phyloP scores from a whole-genome alignment of 495 filamentous ascomycete genomes.

The Neurospora sp. region DNA sequence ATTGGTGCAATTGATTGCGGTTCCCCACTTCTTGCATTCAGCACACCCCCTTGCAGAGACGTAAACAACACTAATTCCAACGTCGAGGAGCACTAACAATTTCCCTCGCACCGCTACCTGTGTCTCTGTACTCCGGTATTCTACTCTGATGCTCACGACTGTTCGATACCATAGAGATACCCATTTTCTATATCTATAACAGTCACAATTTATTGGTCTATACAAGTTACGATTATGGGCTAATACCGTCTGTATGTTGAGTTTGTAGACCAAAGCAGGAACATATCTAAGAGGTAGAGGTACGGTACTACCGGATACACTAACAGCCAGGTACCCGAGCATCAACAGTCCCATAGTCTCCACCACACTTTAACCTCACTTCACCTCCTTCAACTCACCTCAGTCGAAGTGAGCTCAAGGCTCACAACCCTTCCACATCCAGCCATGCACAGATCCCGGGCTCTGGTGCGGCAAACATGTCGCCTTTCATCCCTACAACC shows the following conservation, averaged over 20 bases:
- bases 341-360: neutral
- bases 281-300: neutral
- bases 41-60: neutral
- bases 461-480: neutral
- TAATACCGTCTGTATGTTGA: neutral
- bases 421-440: neutral
- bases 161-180: neutral
- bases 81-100: neutral
- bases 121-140: neutral
- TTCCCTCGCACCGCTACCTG: neutral
- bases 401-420: neutral
- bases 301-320: neutral
- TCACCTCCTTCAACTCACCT: neutral
- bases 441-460: neutral
- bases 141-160: neutral
- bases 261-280: neutral
- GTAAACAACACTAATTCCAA: neutral
- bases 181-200: neutral
- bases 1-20: neutral
- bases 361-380: neutral
- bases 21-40: neutral
- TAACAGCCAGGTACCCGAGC: neutral
- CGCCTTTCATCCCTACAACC: neutral
- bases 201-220: neutral
- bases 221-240: accelerated